Conservation (phyloP, 1,139 yeast genomes). For the Hanseniaspora sp. region DNA sequence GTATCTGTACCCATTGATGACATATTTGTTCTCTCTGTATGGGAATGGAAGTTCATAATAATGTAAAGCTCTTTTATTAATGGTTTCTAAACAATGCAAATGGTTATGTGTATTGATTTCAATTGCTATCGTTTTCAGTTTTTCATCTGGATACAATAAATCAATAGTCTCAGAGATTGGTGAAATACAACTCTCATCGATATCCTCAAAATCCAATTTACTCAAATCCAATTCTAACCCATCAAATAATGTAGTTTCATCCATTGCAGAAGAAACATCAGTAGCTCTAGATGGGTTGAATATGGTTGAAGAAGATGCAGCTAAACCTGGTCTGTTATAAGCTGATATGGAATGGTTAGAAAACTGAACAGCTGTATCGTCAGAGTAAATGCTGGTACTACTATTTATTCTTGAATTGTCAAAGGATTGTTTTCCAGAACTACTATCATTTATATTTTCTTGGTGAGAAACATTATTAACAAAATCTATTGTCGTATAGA, state of each 20-base stretch:
- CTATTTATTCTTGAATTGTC: background rate
- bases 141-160: background rate
- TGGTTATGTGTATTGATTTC: slow-evolving; percentile 13
- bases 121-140: background rate
- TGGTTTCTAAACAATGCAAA: slow-evolving; percentile 4
- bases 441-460: background rate
- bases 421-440: background rate
- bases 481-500: background rate
- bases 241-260: background rate
- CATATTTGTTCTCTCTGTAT: slow-evolving; percentile 88
- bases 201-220: background rate
- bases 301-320: background rate
- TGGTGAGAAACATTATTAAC: background rate
- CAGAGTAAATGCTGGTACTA: background rate
- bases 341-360: background rate
- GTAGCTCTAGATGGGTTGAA: background rate
- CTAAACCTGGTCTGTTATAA: background rate
- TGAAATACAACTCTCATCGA: slow-evolving; percentile 10
- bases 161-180: slow-evolving; percentile 9
- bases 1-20: slow-evolving; percentile 76
- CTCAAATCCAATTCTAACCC: background rate
- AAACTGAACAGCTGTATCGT: background rate
- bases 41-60: slow-evolving; percentile 82
- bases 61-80: slow-evolving; percentile 46
- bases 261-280: background rate